phyloP scores from a whole-genome alignment of 768 basidiomycete genomes.

The Coprinopsis marcescibilis region DNA sequence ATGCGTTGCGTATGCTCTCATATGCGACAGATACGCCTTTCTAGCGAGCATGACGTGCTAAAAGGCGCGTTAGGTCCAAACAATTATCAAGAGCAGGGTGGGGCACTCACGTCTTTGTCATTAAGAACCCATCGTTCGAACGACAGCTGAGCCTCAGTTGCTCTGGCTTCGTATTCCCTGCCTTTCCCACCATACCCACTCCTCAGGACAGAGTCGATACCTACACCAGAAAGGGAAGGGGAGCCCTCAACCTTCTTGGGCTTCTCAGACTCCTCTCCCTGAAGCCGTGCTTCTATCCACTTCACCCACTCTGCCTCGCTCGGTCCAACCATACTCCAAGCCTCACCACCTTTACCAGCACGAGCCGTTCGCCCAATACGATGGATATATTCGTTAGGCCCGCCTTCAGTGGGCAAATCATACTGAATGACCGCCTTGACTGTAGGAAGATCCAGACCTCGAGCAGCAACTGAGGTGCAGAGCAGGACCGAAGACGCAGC shows the following conservation, averaged over 20 bases:
- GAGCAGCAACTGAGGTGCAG: conserved; percentile 97
- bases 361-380: conserved; percentile 96
- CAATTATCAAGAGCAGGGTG: conserved; percentile 1
- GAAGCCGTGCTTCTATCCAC: conserved; percentile 86
- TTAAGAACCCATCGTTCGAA: conserved; percentile 91
- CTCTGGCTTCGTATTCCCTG: conserved; percentile 77
- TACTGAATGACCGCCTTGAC: conserved; percentile 94
- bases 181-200: conserved; percentile 85
- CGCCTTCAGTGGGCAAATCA: conserved; percentile 96
- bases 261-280: conserved; percentile 34
- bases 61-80: conserved; percentile 1
- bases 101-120: conserved; percentile 51
- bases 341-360: conserved; percentile 92
- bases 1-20: conserved; percentile 96
- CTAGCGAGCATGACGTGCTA: conserved; percentile 78
- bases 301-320: conserved; percentile 86
- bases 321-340: conserved; percentile 88
- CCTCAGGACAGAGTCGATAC: conserved; percentile 65
- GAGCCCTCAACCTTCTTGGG: conserved; percentile 25
- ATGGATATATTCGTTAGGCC: conserved; percentile 94
- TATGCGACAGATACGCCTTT: conserved; percentile 84
- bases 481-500: conserved; percentile 66
- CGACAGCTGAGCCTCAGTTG: conserved; percentile 92
- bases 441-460: conserved; percentile 92
- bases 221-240: conserved; percentile 50